These are phyloP conservation scores for Pseudotsuga menziesii DNA, from an alignment of 75 land plant genomes.

Conservation along the genomic window DNA sequence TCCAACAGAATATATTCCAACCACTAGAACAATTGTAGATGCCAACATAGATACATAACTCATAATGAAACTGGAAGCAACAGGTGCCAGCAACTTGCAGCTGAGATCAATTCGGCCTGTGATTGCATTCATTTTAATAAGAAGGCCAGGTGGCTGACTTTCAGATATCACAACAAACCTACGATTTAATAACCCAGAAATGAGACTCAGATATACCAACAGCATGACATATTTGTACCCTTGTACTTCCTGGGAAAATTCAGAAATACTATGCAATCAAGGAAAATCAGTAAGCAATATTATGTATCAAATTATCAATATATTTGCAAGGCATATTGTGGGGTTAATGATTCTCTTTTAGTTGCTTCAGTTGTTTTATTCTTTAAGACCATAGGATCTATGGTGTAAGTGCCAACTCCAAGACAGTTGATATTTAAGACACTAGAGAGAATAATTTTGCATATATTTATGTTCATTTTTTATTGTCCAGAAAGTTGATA, in stretches of 20 bases:
- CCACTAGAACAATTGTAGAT: conserved; percentile 58
- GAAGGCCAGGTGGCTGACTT: conserved; percentile 42
- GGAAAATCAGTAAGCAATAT: neutral
- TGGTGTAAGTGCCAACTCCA: neutral
- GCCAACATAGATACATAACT: conserved; percentile 71
- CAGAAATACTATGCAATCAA: neutral
- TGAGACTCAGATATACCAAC: neutral
- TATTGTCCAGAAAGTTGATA: neutral
- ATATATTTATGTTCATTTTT: too few species aligned
- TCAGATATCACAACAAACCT: conserved; percentile 89
- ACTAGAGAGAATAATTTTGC: too few species aligned
- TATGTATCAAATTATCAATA: neutral
- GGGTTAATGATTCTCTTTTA: neutral
- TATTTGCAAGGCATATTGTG: neutral
- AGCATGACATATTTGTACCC: neutral
- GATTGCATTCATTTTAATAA: conserved; percentile 65
- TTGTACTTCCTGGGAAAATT: neutral
- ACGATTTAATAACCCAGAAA: conserved; percentile 12
- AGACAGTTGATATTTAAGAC: too few species aligned
- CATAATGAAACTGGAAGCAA: conserved; percentile 71
- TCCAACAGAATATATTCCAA: conserved; percentile 73
- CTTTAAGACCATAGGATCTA: neutral
- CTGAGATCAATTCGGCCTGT: conserved; percentile 81
- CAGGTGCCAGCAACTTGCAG: conserved; percentile 88
- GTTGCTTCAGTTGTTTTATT: neutral